Conservation (phyloP, 306 rosid species). For the Abrus pulchellus region DNA sequence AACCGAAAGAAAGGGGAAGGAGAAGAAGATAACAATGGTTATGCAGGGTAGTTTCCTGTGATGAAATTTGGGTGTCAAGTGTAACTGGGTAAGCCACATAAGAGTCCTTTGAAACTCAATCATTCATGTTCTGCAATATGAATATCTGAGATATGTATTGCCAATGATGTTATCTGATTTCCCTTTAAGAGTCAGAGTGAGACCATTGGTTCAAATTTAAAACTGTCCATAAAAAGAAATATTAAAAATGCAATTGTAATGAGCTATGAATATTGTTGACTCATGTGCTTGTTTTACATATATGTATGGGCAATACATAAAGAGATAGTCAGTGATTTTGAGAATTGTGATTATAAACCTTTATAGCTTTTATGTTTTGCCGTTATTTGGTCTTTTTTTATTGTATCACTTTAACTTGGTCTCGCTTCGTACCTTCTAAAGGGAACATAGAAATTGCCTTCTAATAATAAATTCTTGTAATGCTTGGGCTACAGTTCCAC, state of each 20-base stretch:
- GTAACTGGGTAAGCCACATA: not conserved
- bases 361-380: not conserved
- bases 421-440: conserved; percentile 18
- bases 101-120: not conserved
- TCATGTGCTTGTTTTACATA: not conserved
- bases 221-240: conserved; percentile 3
- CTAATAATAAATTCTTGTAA: conserved; percentile 42
- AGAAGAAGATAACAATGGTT: not conserved
- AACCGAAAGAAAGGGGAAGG: not conserved
- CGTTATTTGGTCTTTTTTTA: conserved; percentile 15
- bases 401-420: conserved; percentile 5
- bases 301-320: not conserved
- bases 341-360: not conserved
- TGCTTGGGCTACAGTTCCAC: conserved; percentile 71
- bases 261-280: not conserved
- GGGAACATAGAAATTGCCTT: conserved; percentile 20
- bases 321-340: not conserved
- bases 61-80: not conserved
- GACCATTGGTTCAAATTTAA: not conserved
- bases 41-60: not conserved
- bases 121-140: not conserved
- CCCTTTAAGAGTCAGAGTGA: not conserved
- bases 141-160: conserved; percentile 4
- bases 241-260: not conserved
- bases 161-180: not conserved